phyloP scores from a whole-genome alignment of 768 basidiomycete species.

The Boletus subcaerulescens region DNA sequence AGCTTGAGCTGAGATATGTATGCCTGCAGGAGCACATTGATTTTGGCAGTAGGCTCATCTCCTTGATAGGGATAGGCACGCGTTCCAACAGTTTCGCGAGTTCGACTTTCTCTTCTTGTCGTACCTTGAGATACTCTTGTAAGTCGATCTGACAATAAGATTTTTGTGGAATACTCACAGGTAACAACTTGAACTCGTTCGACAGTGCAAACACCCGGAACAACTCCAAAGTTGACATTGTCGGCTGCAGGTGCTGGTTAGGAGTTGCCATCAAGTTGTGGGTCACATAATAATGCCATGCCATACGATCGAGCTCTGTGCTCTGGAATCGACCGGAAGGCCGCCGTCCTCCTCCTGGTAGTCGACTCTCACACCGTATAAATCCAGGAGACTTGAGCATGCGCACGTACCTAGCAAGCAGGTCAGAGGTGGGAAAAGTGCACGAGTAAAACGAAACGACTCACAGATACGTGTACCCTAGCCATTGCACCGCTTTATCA shows the following conservation, averaged over 20 bases:
- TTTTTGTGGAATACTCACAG: conserved; percentile 15
- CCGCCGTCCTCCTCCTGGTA: conserved; percentile 84
- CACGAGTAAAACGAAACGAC: conserved; percentile 27
- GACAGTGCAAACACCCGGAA: background rate
- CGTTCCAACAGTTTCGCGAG: conserved; percentile 2
- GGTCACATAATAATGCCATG: conserved; percentile 35
- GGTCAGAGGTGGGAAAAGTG: conserved; percentile 4
- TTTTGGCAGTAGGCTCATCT: conserved; percentile 96
- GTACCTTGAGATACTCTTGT: conserved; percentile 41
- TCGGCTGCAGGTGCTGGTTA: no score
- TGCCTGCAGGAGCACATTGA: conserved; percentile 61
- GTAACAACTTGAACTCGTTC: conserved; percentile 2
- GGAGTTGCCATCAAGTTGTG: conserved; percentile 43
- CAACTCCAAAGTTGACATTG: no score
- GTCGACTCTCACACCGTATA: conserved; percentile 87
- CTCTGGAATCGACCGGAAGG: conserved; percentile 3
- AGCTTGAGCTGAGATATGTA: conserved; percentile 5
- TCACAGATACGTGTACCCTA: conserved; percentile 78
- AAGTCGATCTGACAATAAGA: background rate
- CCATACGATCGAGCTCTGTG: conserved; percentile 2
- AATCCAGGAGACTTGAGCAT: conserved; percentile 83
- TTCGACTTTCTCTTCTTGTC: conserved; percentile 54
- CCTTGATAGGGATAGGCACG: conserved; percentile 81
- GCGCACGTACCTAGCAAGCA: conserved; percentile 35
- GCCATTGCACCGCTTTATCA: conserved; percentile 63